These are phyloP conservation scores for Plantago coronopus DNA, from an alignment of 305 asterid genomes.

Conservation along the genomic window DNA sequence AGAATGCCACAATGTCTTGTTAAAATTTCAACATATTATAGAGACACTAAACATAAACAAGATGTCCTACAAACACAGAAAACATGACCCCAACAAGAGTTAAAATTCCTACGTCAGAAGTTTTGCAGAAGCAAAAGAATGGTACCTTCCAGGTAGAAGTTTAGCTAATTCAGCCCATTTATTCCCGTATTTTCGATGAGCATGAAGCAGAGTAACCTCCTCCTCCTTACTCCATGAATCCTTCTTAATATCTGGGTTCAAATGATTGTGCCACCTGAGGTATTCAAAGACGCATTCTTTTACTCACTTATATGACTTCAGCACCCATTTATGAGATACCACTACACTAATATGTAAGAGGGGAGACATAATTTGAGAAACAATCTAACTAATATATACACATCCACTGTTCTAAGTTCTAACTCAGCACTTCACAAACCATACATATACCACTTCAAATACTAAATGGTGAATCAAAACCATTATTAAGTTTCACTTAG, in stretches of 20 bases:
- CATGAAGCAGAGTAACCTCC: slow-evolving; percentile 75
- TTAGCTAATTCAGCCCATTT: slow-evolving; percentile 98
- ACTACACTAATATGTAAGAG: background rate
- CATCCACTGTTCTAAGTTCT: no score
- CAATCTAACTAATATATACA: slow-evolving; percentile 2
- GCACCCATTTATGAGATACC: no score
- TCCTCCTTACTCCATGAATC: slow-evolving; percentile 95
- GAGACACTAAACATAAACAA: no score
- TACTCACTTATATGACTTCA: no score
- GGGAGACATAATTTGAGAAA: background rate
- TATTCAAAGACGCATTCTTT: slow-evolving; percentile 1
- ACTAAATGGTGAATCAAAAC: no score
- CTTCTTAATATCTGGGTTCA: slow-evolving; percentile 86
- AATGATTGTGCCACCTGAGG: slow-evolving; percentile 97
- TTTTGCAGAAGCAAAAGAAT: slow-evolving; percentile 21
- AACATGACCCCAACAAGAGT: no score
- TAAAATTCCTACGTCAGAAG: background rate
- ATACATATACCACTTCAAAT: no score
- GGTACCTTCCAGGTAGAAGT: slow-evolving; percentile 91
- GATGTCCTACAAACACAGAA: no score
- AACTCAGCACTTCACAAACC: no score
- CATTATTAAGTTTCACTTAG: background rate
- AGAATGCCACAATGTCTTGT: no score
- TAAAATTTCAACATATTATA: no score
- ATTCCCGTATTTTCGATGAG: slow-evolving; percentile 79